A percentile compares a stretch with the other conserved stretches of the same genome.
These are phyloP conservation scores for Xenoacremonium recifei DNA, from an alignment of 2,329 filamentous ascomycete species.

Conservation along the genomic window DNA sequence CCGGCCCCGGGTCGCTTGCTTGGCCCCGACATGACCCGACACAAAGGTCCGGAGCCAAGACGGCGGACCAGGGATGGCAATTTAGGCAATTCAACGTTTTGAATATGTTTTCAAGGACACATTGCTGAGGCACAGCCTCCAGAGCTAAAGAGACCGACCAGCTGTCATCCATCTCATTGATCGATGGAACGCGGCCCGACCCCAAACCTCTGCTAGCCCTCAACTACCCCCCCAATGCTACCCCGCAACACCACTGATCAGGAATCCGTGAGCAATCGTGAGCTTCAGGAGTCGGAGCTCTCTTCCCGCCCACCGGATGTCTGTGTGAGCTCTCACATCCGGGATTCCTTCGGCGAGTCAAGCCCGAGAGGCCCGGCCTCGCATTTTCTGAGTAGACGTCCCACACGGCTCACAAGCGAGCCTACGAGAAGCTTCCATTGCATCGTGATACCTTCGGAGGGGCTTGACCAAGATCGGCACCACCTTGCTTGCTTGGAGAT, in stretches of 20 bases:
- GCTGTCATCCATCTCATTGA: conserved; percentile 7
- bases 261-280: conserved; percentile 19
- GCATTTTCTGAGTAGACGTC: too few relatives aligned
- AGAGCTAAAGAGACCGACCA: too few relatives aligned
- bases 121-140: too few relatives aligned
- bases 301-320: neutral
- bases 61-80: too few relatives aligned
- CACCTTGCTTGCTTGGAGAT: neutral
- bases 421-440: conserved; percentile 16
- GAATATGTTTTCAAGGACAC: too few relatives aligned
- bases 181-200: conserved; percentile 13
- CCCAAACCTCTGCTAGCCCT: conserved; percentile 11
- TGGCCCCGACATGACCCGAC: conserved; percentile 23
- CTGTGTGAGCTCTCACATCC: conserved; percentile 1
- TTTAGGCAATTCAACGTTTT: too few relatives aligned
- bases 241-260: conserved; percentile 26
- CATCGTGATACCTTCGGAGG: too few relatives aligned
- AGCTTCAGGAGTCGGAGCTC: too few relatives aligned
- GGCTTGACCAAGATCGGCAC: neutral
- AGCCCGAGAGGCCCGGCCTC: conserved; percentile 9
- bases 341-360: conserved; percentile 1
- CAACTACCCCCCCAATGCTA: conserved; percentile 13
- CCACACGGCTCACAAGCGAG: conserved; percentile 15
- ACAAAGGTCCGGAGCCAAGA: too few relatives aligned
- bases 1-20: conserved; percentile 16